Percentiles rank a stretch among this genome's conserved stretches.
phyloP scores from a whole-genome alignment of 331 rosid genomes.

The Spiraea crenata region DNA sequence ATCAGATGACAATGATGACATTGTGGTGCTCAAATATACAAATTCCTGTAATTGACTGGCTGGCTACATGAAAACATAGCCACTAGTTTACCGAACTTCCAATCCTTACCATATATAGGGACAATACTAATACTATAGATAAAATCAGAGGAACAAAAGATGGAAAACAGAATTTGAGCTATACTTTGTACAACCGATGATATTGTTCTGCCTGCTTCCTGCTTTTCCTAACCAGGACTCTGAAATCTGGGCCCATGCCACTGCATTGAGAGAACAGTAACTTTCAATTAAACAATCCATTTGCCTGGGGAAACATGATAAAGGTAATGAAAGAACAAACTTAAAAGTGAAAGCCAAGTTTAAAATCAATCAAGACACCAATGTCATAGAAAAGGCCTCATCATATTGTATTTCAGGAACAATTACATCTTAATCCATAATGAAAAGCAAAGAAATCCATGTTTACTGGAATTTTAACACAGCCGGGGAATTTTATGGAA shows the following conservation, averaged over 20 bases:
- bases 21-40: neutral
- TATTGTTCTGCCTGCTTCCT: conserved; percentile 96
- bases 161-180: conserved; percentile 5
- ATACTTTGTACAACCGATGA: conserved; percentile 79
- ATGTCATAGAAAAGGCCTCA: no score
- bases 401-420: no score
- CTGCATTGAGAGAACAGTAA: conserved; percentile 37
- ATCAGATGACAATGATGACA: neutral
- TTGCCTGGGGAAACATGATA: neutral
- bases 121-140: neutral
- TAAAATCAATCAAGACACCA: neutral
- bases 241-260: conserved; percentile 95
- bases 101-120: neutral
- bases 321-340: no score
- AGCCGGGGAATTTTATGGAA: no score
- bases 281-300: neutral
- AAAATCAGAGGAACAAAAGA: neutral
- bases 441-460: no score
- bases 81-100: neutral
- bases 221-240: conserved; percentile 87
- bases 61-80: neutral
- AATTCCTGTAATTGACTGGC: neutral
- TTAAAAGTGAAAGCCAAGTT: no score
- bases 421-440: no score
- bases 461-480: no score